A percentile compares a stretch with the other conserved stretches of the same genome.
Evolutionary conservation across 352 stramenopile species (phyloP).

Genomic region (Albugo laibachii): DNA sequence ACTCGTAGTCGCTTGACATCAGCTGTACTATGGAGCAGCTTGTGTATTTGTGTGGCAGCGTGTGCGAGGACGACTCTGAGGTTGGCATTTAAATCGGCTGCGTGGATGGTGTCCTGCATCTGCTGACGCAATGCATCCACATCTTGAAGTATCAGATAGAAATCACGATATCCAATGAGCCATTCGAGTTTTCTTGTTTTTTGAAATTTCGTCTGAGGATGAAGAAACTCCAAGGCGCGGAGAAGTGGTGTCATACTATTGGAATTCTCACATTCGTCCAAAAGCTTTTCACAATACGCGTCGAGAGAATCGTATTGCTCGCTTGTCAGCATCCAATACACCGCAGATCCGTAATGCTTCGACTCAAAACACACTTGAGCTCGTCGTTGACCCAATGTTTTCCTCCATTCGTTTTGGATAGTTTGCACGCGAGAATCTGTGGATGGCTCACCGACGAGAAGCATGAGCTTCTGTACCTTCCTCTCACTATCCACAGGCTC

Average conservation of each 20-base stretch:
- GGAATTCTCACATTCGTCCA: slow-evolving; percentile 19
- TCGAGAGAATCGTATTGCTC: slow-evolving; percentile 37
- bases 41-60: slow-evolving; percentile 32
- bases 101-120: slow-evolving; percentile 7
- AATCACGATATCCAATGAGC: slow-evolving; percentile 47
- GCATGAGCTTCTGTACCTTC: slow-evolving; percentile 29
- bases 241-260: slow-evolving; percentile 26
- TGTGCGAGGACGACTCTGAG: slow-evolving; percentile 37
- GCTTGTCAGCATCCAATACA: slow-evolving; percentile 44
- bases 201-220: slow-evolving; percentile 13
- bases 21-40: slow-evolving; percentile 21
- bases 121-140: slow-evolving; percentile 20
- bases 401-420: slow-evolving; percentile 10
- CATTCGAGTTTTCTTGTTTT: slow-evolving; percentile 28
- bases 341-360: slow-evolving; percentile 19
- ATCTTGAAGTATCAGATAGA: slow-evolving; percentile 44
- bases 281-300: slow-evolving; percentile 26
- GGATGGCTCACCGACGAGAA: background rate
- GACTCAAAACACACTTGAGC: slow-evolving; percentile 19
- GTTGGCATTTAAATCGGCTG: slow-evolving; percentile 17
- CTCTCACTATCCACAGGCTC: slow-evolving; percentile 30
- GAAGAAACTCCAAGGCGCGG: slow-evolving; percentile 50
- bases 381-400: slow-evolving; percentile 17
- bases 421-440: background rate
- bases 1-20: slow-evolving; percentile 22